Evolutionary conservation across 2,329 filamentous ascomycete genomes (phyloP).

Genomic region (Aureobasidium pullulans): DNA sequence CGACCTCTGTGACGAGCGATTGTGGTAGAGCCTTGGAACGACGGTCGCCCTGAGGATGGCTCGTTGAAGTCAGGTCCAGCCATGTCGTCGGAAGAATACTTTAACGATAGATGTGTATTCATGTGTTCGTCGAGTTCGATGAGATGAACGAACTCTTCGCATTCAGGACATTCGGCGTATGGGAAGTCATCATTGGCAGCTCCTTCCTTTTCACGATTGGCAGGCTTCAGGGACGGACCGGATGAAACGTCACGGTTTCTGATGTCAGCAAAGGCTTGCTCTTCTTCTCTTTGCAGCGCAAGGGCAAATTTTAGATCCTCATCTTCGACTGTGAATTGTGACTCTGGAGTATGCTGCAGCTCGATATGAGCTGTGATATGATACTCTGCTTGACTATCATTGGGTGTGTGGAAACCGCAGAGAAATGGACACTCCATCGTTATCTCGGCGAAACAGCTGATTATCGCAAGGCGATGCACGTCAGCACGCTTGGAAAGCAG

Average conservation of each 20-base stretch:
- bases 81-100: not conserved
- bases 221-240: not conserved
- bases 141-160: constrained; percentile 36
- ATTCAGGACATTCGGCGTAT: constrained; percentile 36
- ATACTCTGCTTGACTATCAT: constrained; percentile 18
- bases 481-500: not conserved
- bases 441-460: not conserved
- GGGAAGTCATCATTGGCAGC: constrained; percentile 1
- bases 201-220: not conserved
- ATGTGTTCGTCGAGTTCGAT: constrained; percentile 40
- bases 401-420: constrained; percentile 22
- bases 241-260: not conserved
- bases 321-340: constrained; percentile 18
- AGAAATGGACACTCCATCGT: constrained; percentile 12
- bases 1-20: not conserved
- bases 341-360: constrained; percentile 23
- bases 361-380: constrained; percentile 27
- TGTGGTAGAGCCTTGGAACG: not conserved
- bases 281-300: constrained; percentile 15
- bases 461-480: not conserved
- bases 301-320: constrained; percentile 13
- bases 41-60: not conserved
- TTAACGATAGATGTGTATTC: constrained; percentile 31
- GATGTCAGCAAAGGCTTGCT: constrained; percentile 10
- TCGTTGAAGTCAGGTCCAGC: not conserved